Conservation (phyloP, 495 filamentous ascomycete genomes). For the Hypoxylon crocopeplum region DNA sequence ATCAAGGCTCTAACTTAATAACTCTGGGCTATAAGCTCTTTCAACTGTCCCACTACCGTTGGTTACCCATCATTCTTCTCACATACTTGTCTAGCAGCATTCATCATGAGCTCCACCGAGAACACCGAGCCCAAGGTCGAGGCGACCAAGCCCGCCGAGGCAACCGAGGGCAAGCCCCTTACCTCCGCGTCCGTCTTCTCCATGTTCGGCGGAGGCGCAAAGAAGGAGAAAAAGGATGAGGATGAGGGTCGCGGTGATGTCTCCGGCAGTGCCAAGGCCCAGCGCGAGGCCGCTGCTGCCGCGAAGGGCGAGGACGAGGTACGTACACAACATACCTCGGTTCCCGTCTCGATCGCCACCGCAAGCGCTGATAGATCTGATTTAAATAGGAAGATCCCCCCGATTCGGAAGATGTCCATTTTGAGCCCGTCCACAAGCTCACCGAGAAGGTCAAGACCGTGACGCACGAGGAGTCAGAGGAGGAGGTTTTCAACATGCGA, state of each 20-base stretch:
- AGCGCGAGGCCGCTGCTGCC: constrained; percentile 70
- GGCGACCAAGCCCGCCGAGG: constrained; percentile 45
- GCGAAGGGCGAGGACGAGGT: constrained; percentile 56
- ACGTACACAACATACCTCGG: constrained; percentile 11
- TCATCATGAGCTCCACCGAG: constrained; percentile 52
- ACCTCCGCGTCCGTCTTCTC: constrained; percentile 73
- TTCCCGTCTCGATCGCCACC: not conserved
- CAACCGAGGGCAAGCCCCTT: constrained; percentile 44
- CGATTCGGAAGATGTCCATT: constrained; percentile 91
- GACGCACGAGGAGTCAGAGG: constrained; percentile 98
- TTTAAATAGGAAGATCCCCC: constrained; percentile 68
- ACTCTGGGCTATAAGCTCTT: too few species aligned
- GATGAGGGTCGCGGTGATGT: constrained; percentile 75
- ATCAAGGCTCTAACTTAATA: too few species aligned
- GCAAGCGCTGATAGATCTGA: constrained; percentile 12
- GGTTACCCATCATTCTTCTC: too few species aligned
- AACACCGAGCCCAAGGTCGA: constrained; percentile 50
- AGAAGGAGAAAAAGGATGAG: constrained; percentile 80
- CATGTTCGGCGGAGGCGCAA: constrained; percentile 97
- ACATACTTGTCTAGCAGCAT: constrained; percentile 14
- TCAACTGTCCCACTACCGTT: too few species aligned
- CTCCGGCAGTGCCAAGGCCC: constrained; percentile 85
- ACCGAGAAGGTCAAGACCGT: constrained; percentile 96
- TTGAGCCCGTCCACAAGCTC: constrained; percentile 93
- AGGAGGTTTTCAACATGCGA: constrained; percentile 98